phyloP scores from a whole-genome alignment of 75 land plant species.

The Sequoiadendron giganteum region DNA sequence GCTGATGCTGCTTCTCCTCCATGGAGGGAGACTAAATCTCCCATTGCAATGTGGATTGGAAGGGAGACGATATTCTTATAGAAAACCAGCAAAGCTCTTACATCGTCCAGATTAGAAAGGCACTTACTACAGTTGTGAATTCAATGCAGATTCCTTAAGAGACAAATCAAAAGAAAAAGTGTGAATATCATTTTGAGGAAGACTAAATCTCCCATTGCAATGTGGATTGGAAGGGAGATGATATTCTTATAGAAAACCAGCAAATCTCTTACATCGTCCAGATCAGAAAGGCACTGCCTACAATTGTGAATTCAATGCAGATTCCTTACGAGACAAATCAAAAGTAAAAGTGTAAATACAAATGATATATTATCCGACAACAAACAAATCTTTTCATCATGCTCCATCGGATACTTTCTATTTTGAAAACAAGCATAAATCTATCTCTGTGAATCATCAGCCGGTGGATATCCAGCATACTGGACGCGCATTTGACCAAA shows the following conservation, averaged over 20 bases:
- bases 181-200: neutral
- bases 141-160: conserved; percentile 3
- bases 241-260: neutral
- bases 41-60: neutral
- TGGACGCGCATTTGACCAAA: neutral
- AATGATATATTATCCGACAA: neutral
- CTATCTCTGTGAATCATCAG: neutral
- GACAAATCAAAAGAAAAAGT: neutral
- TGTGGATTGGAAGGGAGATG: neutral
- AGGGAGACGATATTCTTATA: neutral
- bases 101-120: neutral
- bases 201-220: neutral
- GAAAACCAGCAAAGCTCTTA: neutral
- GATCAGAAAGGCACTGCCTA: conserved; percentile 1
- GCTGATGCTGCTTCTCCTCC: too few species aligned
- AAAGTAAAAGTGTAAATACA: neutral
- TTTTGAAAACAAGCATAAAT: neutral
- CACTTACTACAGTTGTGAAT: neutral
- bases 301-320: neutral
- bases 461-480: neutral
- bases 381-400: neutral
- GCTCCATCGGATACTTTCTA: neutral
- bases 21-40: neutral
- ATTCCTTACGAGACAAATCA: neutral
- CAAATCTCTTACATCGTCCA: neutral